A percentile compares a stretch with the other conserved stretches of the same genome.
Evolutionary conservation across 2,329 filamentous ascomycete species (phyloP).

Genomic region (Pseudomassariella vexata): DNA sequence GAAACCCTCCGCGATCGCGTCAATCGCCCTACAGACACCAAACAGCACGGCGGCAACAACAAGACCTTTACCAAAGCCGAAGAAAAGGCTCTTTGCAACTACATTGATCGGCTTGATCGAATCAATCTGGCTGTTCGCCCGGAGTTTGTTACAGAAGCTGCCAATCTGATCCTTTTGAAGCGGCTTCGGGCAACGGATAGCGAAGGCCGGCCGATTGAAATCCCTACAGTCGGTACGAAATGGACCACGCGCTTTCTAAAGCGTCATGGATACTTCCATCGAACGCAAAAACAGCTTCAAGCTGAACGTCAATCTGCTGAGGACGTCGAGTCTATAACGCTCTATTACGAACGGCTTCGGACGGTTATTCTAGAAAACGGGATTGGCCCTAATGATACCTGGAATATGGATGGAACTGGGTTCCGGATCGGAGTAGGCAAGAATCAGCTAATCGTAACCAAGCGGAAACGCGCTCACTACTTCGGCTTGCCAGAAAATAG

Average conservation of each 20-base stretch:
- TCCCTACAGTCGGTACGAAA: background rate
- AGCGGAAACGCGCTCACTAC: background rate
- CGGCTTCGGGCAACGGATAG: background rate
- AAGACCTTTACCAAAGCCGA: background rate
- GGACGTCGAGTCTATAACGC: background rate
- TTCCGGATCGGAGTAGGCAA: constrained; percentile 4
- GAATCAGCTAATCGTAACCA: constrained; percentile 5
- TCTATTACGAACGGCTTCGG: constrained; percentile 4
- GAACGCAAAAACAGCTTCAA: constrained; percentile 1
- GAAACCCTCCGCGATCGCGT: constrained; percentile 2
- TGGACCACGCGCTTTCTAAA: constrained; percentile 1
- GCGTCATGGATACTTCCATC: background rate
- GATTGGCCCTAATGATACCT: constrained; percentile 1
- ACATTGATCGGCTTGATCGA: constrained; percentile 2
- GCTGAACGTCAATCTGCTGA: background rate
- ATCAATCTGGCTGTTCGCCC: background rate
- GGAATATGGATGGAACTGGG: constrained; percentile 8
- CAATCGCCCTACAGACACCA: background rate
- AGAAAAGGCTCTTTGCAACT: constrained; percentile 1
- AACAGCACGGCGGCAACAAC: background rate
- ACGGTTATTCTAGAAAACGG: background rate
- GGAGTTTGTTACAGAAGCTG: constrained; percentile 1
- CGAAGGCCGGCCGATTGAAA: too few relatives aligned
- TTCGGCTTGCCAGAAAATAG: constrained; percentile 7
- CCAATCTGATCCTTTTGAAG: background rate